Evolutionary conservation across 441 rosid species (phyloP).

Genomic region (Mallotus repandus): DNA sequence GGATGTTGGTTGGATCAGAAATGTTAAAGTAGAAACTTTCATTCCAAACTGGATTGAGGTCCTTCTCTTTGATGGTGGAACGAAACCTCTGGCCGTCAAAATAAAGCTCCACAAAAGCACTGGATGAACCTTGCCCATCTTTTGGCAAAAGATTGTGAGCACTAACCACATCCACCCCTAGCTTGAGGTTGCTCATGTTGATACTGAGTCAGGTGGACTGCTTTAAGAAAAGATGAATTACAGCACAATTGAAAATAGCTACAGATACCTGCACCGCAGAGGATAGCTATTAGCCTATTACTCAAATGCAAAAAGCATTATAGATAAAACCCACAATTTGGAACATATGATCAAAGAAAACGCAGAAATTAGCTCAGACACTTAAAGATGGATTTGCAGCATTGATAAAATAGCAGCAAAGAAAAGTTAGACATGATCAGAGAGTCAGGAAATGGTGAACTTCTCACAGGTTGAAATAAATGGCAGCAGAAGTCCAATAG

Average conservation of each 20-base stretch:
- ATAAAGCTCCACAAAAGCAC: constrained; percentile 75
- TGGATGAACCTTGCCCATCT: constrained; percentile 90
- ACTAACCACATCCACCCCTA: constrained; percentile 78
- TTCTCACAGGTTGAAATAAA: not conserved
- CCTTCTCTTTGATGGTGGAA: constrained; percentile 81
- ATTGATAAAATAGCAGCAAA: constrained; percentile 1
- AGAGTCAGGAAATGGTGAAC: not conserved
- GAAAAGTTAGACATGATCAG: too few relatives aligned
- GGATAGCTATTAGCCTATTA: not conserved
- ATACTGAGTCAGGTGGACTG: constrained; percentile 18
- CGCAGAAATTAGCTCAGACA: not conserved
- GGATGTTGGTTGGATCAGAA: constrained; percentile 77
- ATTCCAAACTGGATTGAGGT: constrained; percentile 92
- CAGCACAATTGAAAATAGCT: constrained; percentile 9
- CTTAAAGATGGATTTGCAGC: not conserved
- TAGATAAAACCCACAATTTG: not conserved
- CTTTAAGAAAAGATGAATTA: constrained; percentile 10
- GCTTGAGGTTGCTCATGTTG: constrained; percentile 75
- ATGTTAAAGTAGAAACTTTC: constrained; percentile 97
- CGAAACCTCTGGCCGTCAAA: constrained; percentile 89
- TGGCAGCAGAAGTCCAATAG: not conserved
- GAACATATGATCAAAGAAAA: not conserved
- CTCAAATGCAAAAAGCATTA: not conserved
- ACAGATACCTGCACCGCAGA: constrained; percentile 31
- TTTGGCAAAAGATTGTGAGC: constrained; percentile 93